A percentile compares a stretch with the other conserved stretches of the same genome.
These are phyloP conservation scores for Thalassiosira livingstoniorum DNA, from an alignment of 352 stramenopile species.

Conservation along the genomic window DNA sequence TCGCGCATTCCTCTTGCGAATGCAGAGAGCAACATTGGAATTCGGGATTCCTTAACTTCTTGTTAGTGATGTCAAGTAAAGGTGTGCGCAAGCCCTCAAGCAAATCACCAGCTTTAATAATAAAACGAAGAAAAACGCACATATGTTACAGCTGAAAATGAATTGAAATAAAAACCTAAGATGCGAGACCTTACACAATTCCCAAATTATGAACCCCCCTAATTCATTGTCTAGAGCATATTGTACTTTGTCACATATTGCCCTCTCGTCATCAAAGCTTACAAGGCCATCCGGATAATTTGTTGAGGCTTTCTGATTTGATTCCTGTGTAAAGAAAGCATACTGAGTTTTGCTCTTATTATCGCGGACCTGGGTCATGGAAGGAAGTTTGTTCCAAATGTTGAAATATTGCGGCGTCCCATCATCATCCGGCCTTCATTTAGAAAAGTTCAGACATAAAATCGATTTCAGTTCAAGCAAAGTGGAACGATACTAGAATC, in stretches of 20 bases:
- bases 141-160: too few species aligned
- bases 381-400: slow-evolving; percentile 27
- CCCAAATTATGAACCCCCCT: slow-evolving; percentile 53
- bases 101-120: slow-evolving; percentile 15
- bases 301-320: neutral
- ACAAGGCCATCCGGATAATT: slow-evolving; percentile 28
- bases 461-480: too few species aligned
- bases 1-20: slow-evolving; percentile 6
- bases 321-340: slow-evolving; percentile 30
- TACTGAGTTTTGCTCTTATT: slow-evolving; percentile 58
- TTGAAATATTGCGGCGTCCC: slow-evolving; percentile 55
- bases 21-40: slow-evolving; percentile 23
- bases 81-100: slow-evolving; percentile 21
- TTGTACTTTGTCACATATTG: slow-evolving; percentile 55
- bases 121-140: too few species aligned
- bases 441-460: too few species aligned
- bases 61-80: slow-evolving; percentile 28
- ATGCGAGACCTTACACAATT: slow-evolving; percentile 58
- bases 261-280: slow-evolving; percentile 52
- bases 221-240: slow-evolving; percentile 39
- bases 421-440: too few species aligned
- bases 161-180: too few species aligned
- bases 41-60: slow-evolving; percentile 16
- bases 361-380: slow-evolving; percentile 43
- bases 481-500: too few species aligned